These are phyloP conservation scores for Fragaria iinumae DNA, from an alignment of 306 rosid genomes.

Conservation along the genomic window DNA sequence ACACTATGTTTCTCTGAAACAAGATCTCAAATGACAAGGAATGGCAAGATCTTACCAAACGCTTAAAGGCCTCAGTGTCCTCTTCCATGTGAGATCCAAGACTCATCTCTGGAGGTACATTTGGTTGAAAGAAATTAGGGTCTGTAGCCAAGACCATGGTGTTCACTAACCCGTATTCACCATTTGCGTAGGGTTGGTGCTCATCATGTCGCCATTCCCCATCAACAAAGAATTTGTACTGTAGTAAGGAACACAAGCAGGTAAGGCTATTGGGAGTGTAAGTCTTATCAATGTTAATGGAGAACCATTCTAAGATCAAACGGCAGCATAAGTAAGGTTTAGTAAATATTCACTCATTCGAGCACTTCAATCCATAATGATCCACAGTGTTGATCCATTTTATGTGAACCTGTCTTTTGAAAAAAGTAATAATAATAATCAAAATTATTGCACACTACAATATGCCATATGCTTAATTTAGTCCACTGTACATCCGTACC, in stretches of 20 bases:
- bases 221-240: slow-evolving; percentile 97
- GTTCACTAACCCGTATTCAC: slow-evolving; percentile 84
- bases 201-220: slow-evolving; percentile 97
- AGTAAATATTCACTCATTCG: not conserved
- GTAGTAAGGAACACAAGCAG: slow-evolving; percentile 40
- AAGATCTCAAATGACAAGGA: slow-evolving; percentile 18
- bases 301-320: slow-evolving; percentile 8
- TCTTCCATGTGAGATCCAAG: slow-evolving; percentile 92
- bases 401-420: not conserved
- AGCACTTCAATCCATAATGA: not conserved
- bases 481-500: not conserved
- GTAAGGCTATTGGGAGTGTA: slow-evolving; percentile 19
- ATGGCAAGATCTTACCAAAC: slow-evolving; percentile 55
- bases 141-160: slow-evolving; percentile 71
- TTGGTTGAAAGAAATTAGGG: slow-evolving; percentile 51
- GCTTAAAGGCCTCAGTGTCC: slow-evolving; percentile 74
- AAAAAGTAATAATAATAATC: not conserved
- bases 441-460: not conserved
- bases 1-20: slow-evolving; percentile 2
- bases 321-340: slow-evolving; percentile 2
- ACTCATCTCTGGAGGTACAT: slow-evolving; percentile 46
- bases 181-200: slow-evolving; percentile 60
- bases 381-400: not conserved
- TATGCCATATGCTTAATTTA: not conserved
- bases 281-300: not conserved